phyloP scores from a whole-genome alignment of 352 stramenopile genomes.

The Phytophthora hybrid region DNA sequence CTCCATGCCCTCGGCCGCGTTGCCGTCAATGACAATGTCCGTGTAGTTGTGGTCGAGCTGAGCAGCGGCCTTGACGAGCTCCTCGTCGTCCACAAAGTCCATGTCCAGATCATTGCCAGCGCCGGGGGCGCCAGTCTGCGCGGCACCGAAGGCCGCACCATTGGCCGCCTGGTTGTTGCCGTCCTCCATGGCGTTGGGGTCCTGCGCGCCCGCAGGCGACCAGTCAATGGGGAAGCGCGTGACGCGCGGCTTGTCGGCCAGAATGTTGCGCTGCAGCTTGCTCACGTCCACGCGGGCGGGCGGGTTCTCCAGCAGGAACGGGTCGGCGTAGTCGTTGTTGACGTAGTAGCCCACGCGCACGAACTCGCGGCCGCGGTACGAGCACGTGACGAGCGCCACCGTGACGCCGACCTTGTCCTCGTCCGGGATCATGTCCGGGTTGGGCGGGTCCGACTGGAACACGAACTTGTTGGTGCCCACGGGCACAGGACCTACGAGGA shows the following conservation, averaged over 20 bases:
- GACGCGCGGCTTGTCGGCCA: conserved; percentile 97
- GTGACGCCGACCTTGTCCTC: conserved; percentile 99
- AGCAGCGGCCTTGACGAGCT: conserved; percentile 86
- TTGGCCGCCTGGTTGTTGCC: conserved; percentile 32
- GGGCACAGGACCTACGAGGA: conserved; percentile 98
- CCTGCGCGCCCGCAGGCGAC: conserved; percentile 70
- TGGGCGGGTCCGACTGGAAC: conserved; percentile 95
- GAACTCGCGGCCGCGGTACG: conserved; percentile 97
- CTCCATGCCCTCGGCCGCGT: conserved; percentile 57
- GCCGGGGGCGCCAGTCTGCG: conserved; percentile 21
- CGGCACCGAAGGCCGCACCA: conserved; percentile 31
- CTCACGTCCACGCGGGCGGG: conserved; percentile 86
- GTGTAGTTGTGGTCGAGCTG: conserved; percentile 90
- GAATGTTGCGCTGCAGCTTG: conserved; percentile 96
- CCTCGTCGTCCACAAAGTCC: conserved; percentile 87
- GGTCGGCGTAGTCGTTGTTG: conserved; percentile 98
- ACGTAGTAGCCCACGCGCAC: conserved; percentile 98
- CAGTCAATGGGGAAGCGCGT: conserved; percentile 97
- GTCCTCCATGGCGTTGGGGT: conserved; percentile 55
- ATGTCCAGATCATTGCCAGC: conserved; percentile 56
- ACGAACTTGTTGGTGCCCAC: conserved; percentile 99
- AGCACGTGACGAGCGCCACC: conserved; percentile 98
- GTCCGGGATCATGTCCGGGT: conserved; percentile 92
- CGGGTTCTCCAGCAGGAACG: conserved; percentile 86
- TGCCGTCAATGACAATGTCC: conserved; percentile 87